These are phyloP conservation scores for Roridomyces roridus DNA, from an alignment of 768 basidiomycete species.

Conservation along the genomic window DNA sequence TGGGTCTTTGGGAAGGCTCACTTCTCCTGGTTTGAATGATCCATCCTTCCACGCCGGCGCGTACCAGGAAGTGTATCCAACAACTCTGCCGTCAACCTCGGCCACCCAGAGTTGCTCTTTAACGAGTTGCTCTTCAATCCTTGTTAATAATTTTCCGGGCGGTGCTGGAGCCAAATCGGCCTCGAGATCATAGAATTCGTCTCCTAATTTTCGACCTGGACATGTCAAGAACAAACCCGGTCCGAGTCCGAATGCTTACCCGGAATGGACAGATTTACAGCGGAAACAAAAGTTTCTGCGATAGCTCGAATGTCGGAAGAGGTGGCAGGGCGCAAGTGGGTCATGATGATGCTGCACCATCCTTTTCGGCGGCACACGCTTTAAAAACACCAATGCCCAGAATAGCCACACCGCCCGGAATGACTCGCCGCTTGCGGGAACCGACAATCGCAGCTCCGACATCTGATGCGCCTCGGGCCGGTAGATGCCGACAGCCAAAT, in stretches of 20 bases:
- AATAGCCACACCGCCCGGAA: too few relatives aligned
- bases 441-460: too few relatives aligned
- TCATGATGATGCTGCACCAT: too few relatives aligned
- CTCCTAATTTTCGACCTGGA: constrained; percentile 9
- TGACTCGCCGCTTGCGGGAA: too few relatives aligned
- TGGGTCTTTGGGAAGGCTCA: background rate
- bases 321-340: constrained; percentile 3
- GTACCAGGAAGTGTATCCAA: constrained; percentile 10
- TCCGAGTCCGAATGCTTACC: background rate
- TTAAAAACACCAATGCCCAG: too few relatives aligned
- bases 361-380: too few relatives aligned
- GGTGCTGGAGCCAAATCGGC: constrained; percentile 5
- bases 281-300: constrained; percentile 4
- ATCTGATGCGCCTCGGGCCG: too few relatives aligned
- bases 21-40: constrained; percentile 9
- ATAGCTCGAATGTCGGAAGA: constrained; percentile 7
- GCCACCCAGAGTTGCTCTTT: constrained; percentile 11
- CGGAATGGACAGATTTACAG: constrained; percentile 8
- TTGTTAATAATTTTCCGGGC: constrained; percentile 4
- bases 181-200: constrained; percentile 11
- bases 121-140: constrained; percentile 6
- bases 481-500: too few relatives aligned
- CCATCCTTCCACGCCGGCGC: background rate
- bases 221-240: too few relatives aligned
- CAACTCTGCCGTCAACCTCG: constrained; percentile 8